phyloP scores from a whole-genome alignment of 345 rosid species.

The Salix caprea region DNA sequence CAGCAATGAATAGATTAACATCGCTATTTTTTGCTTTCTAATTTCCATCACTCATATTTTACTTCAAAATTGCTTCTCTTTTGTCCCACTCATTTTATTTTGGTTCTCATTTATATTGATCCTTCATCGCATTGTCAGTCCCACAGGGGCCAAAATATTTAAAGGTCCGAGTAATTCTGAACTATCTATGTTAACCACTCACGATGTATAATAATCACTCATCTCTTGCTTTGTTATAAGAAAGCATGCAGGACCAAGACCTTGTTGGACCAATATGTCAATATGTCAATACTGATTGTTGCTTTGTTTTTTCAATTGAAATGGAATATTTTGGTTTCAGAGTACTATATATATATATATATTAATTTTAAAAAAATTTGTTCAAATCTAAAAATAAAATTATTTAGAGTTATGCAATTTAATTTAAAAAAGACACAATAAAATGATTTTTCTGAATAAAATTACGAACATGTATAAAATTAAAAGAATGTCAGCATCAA shows the following conservation, averaged over 20 bases:
- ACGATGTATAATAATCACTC: not conserved
- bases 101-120: not conserved
- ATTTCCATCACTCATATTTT: not conserved
- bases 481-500: accelerated
- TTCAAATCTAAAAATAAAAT: too few relatives aligned
- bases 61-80: not conserved
- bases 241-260: not conserved
- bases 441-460: too few relatives aligned
- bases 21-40: too few relatives aligned
- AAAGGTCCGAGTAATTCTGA: not conserved
- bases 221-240: not conserved
- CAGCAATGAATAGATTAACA: too few relatives aligned
- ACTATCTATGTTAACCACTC: not conserved
- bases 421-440: too few relatives aligned
- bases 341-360: too few relatives aligned
- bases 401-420: too few relatives aligned
- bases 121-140: not conserved
- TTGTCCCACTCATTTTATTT: not conserved
- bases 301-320: too few relatives aligned
- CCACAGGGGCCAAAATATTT: not conserved
- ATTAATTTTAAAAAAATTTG: too few relatives aligned
- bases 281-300: accelerated
- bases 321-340: too few relatives aligned
- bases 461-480: too few relatives aligned
- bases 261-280: not conserved